Conservation (phyloP, 805 yeast species). For the Ogataea pini region DNA sequence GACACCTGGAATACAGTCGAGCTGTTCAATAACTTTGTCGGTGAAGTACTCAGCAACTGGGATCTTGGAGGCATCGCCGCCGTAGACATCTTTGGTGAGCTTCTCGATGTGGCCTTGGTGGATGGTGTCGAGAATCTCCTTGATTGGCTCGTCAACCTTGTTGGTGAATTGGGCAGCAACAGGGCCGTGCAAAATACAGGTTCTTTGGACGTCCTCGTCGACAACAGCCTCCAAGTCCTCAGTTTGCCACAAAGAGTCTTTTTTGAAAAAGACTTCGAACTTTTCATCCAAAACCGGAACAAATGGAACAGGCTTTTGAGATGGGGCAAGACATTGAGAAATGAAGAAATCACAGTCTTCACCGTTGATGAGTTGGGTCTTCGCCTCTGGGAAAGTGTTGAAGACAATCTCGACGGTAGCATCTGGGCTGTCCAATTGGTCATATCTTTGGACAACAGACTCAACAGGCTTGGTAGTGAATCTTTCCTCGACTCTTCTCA, state of each 20-base stretch:
- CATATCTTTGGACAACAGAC: constrained; percentile 74
- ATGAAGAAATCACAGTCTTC: constrained; percentile 95
- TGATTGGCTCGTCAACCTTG: constrained; percentile 88
- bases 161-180: constrained; percentile 94
- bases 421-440: constrained; percentile 69
- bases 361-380: constrained; percentile 82
- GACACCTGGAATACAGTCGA: constrained; percentile 42
- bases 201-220: constrained; percentile 94
- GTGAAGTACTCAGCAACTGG: constrained; percentile 92
- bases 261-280: constrained; percentile 95
- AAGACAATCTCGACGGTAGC: constrained; percentile 60
- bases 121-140: constrained; percentile 81
- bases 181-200: constrained; percentile 99
- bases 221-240: constrained; percentile 96
- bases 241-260: constrained; percentile 98
- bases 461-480: constrained; percentile 58
- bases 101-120: constrained; percentile 85
- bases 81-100: constrained; percentile 68
- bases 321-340: constrained; percentile 75
- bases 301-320: constrained; percentile 96
- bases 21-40: constrained; percentile 51
- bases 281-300: constrained; percentile 93
- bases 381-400: constrained; percentile 70
- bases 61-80: constrained; percentile 66
- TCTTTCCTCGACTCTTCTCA: constrained; percentile 97